These are phyloP conservation scores for Alternaria postmessia DNA, from an alignment of 2,329 filamentous ascomycete genomes.

Conservation along the genomic window DNA sequence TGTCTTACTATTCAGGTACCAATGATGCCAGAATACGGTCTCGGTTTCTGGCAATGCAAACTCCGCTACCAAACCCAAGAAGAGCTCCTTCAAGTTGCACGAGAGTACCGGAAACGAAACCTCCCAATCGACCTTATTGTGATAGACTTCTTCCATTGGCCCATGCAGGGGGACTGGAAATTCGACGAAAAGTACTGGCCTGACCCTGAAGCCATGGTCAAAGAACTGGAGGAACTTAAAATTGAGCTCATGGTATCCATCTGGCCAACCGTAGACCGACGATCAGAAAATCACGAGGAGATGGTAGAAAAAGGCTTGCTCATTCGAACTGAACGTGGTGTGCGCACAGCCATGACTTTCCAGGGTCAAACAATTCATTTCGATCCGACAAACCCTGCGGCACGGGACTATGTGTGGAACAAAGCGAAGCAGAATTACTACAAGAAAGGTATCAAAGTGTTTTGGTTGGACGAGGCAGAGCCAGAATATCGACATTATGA, in stretches of 20 bases:
- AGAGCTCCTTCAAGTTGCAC: constrained; percentile 66
- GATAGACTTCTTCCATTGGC: constrained; percentile 74
- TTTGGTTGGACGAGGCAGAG: constrained; percentile 76
- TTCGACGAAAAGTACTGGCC: constrained; percentile 72
- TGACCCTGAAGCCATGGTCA: constrained; percentile 71
- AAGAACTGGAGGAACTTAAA: constrained; percentile 64
- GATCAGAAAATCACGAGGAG: constrained; percentile 66
- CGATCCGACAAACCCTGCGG: constrained; percentile 69
- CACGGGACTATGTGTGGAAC: constrained; percentile 67
- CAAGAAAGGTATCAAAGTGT: constrained; percentile 67
- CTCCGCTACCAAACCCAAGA: constrained; percentile 72
- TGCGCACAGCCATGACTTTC: constrained; percentile 66
- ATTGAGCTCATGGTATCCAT: constrained; percentile 75
- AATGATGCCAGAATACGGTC: constrained; percentile 73
- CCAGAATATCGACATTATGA: constrained; percentile 72
- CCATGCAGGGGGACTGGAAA: constrained; percentile 71
- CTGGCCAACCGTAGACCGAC: constrained; percentile 71
- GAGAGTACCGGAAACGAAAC: constrained; percentile 64
- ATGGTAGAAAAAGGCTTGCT: constrained; percentile 69
- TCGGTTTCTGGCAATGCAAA: constrained; percentile 75
- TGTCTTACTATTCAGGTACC: constrained; percentile 54
- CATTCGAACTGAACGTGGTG: constrained; percentile 67
- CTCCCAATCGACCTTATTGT: constrained; percentile 72
- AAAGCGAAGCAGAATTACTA: constrained; percentile 69
- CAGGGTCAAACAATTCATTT: constrained; percentile 67